phyloP scores from a whole-genome alignment of 2,329 filamentous ascomycete species.

The Boeremia lycopersici region DNA sequence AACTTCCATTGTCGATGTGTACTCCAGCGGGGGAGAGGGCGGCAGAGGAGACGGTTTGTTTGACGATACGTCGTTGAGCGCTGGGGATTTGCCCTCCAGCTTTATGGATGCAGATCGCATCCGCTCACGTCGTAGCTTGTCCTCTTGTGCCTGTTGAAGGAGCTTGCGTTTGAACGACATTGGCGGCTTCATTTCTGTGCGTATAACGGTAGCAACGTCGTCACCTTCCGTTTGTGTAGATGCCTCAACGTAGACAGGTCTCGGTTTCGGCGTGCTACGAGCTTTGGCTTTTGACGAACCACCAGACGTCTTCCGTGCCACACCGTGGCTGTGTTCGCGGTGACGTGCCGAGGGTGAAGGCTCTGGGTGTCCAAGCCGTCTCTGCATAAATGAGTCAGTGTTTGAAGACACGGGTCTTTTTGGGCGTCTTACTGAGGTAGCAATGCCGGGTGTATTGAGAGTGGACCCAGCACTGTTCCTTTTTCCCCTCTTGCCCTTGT shows the following conservation, averaged over 20 bases:
- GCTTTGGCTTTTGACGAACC: slow-evolving; percentile 50
- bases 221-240: slow-evolving; percentile 43
- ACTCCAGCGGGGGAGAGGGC: slow-evolving; percentile 31
- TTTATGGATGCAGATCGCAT: slow-evolving; percentile 46
- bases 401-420: slow-evolving; percentile 17
- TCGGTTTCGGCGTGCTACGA: slow-evolving; percentile 34
- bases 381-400: slow-evolving; percentile 39
- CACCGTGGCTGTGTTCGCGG: slow-evolving; percentile 44
- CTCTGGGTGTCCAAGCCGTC: slow-evolving; percentile 45
- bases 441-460: slow-evolving; percentile 57
- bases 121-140: slow-evolving; percentile 45
- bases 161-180: slow-evolving; percentile 47
- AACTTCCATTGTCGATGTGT: slow-evolving; percentile 36
- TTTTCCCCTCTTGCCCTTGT: slow-evolving; percentile 60
- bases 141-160: slow-evolving; percentile 46
- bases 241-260: slow-evolving; percentile 41
- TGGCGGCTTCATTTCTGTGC: slow-evolving; percentile 33
- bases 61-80: slow-evolving; percentile 40
- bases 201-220: slow-evolving; percentile 9
- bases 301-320: slow-evolving; percentile 43
- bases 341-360: slow-evolving; percentile 44
- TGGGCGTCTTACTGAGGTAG: slow-evolving; percentile 48
- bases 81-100: slow-evolving; percentile 40
- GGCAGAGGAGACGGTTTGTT: slow-evolving; percentile 41
- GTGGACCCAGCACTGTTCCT: slow-evolving; percentile 61